phyloP scores from a whole-genome alignment of 352 stramenopile species.

The Sclerospora graminicola region DNA sequence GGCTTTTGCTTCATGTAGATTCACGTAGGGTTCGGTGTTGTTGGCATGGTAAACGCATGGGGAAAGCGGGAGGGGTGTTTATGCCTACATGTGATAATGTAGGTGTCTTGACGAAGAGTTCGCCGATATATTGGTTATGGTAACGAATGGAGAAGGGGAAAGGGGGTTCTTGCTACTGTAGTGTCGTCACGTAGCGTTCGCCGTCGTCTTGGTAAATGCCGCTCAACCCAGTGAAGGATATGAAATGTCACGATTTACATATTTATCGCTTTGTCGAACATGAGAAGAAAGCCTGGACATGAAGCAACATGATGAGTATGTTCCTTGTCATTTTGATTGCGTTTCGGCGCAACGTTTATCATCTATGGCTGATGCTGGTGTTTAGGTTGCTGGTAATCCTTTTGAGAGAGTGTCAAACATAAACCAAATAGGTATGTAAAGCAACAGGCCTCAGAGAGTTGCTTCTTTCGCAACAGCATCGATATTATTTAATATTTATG shows the following conservation, averaged over 20 bases:
- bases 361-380: neutral
- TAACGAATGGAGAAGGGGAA: no score
- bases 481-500: conserved; percentile 1
- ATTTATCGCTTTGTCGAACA: conserved; percentile 72
- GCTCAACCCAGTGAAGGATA: conserved; percentile 74
- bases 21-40: no score
- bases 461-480: neutral
- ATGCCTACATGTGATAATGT: no score
- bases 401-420: conserved; percentile 83
- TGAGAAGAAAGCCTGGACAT: conserved; percentile 63
- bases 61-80: no score
- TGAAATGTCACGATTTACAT: conserved; percentile 80
- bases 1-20: no score
- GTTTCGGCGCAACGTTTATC: neutral
- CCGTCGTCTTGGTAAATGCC: no score
- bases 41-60: no score
- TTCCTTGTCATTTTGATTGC: neutral
- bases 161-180: no score
- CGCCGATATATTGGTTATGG: no score
- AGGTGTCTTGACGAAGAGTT: no score
- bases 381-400: conserved; percentile 54
- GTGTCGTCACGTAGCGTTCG: no score
- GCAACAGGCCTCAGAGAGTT: neutral
- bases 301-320: conserved; percentile 61
- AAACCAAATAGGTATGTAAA: conserved; percentile 63